Percentiles rank a stretch among this genome's conserved stretches.
These are phyloP conservation scores for Nemania sp. DNA, from an alignment of 2,329 filamentous ascomycete genomes.

Conservation along the genomic window DNA sequence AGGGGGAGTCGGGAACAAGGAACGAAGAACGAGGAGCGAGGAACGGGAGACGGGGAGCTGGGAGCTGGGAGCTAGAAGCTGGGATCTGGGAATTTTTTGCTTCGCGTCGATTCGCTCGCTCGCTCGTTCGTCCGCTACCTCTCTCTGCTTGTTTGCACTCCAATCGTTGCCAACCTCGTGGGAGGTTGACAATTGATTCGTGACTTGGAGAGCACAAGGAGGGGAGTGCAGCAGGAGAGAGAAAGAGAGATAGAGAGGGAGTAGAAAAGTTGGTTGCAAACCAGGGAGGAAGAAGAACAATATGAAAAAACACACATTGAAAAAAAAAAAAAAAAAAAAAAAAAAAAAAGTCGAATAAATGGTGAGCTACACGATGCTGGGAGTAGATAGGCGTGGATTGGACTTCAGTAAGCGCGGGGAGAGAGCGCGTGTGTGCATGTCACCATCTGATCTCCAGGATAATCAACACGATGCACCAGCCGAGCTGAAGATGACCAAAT, in stretches of 20 bases:
- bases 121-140: neutral
- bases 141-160: slow-evolving; percentile 17
- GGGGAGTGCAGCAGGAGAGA: neutral
- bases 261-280: too few species aligned
- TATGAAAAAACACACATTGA: too few species aligned
- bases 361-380: neutral
- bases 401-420: too few species aligned
- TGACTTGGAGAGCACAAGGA: slow-evolving; percentile 2
- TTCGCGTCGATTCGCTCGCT: slow-evolving; percentile 16
- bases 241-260: neutral
- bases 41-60: too few species aligned
- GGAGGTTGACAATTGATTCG: slow-evolving; percentile 7
- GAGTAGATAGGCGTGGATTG: neutral
- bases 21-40: too few species aligned
- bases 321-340: neutral
- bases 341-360: neutral
- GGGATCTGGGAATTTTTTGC: slow-evolving; percentile 5
- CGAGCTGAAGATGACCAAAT: too few species aligned
- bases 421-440: too few species aligned
- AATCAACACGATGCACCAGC: too few species aligned
- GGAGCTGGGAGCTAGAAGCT: too few species aligned
- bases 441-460: too few species aligned
- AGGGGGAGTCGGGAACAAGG: neutral
- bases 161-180: slow-evolving; percentile 19
- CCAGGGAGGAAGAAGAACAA: neutral